Evolutionary conservation across 2,329 filamentous ascomycete genomes (phyloP).

Genomic region (Ophiostoma ulmi): DNA sequence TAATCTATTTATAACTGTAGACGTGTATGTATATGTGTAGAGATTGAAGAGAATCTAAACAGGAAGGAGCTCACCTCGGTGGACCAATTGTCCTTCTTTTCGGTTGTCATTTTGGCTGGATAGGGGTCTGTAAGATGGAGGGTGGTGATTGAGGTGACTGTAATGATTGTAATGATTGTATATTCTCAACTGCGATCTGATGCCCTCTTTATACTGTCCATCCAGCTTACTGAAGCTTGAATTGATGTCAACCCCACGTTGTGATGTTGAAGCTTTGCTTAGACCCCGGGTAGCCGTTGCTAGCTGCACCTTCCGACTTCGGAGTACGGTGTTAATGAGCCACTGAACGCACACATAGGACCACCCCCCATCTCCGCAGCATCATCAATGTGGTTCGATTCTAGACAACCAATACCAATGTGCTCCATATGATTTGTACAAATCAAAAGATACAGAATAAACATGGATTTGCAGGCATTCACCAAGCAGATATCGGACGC

Average conservation of each 20-base stretch:
- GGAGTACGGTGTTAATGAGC: neutral
- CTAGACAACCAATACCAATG: neutral
- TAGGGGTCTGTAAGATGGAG: neutral
- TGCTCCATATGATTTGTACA: neutral
- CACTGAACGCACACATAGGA: neutral
- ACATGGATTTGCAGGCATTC: neutral
- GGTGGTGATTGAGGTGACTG: neutral
- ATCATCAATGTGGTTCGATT: neutral
- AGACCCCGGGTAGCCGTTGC: neutral
- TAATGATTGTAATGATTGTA: neutral
- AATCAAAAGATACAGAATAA: neutral
- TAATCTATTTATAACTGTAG: too few relatives aligned
- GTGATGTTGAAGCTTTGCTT: conserved; percentile 7
- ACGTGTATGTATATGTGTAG: neutral
- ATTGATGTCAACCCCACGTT: neutral
- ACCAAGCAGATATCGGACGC: neutral
- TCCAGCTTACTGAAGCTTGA: neutral
- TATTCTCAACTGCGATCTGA: neutral
- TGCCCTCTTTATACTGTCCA: neutral
- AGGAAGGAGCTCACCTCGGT: conserved; percentile 34
- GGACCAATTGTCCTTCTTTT: conserved; percentile 38
- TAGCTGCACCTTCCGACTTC: conserved; percentile 5
- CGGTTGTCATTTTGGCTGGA: conserved; percentile 26
- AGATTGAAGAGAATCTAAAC: neutral
- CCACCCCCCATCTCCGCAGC: neutral